Evolutionary conservation across 1,284 basidiomycete species (phyloP), one percentile per base, ranked within the genome.

Genomic region (Caloboletus inedulis): DNA sequence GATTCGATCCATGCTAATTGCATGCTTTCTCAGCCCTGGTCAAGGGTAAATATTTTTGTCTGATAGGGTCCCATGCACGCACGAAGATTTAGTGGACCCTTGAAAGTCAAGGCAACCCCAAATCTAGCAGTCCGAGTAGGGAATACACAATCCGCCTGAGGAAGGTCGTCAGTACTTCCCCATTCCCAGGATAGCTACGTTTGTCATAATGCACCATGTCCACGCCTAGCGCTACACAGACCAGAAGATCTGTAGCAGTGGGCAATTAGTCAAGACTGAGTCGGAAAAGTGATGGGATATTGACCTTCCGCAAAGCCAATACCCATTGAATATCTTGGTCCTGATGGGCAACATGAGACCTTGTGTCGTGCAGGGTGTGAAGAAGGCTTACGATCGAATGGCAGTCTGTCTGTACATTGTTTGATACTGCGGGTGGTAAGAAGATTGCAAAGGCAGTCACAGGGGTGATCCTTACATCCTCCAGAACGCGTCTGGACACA

Each of bases 61-160:
- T 27, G 39, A 50, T 13, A 43, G 19, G 23, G 25, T 16, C 14
- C 25, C n/a, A 44, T 29, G 16, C 21, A 70, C 81, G 47, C 59
- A 88, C 89, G 81, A 16, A 93, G 77, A 66, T 93, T 93, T 18
- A 94, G 62, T 9, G 90, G 89, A 0, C 91, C 91, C 16, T 72
- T 76, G 62, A 82, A 82, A 9, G 91, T 93, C 52, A 94, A 68
- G 4, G 91, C 91, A 14, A 94, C 86, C 1, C 91, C 91, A 64
- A 94, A 94, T 21, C 91, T 80, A 23, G 91, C 91, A 1, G 91
- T 93, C 51, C 89, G 78, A 4, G 91, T 94, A 25, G 91, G 91
- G 62, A 92, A 94, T 10, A 94, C 91, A 57, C 91, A 94, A 63
- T 94, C 91, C 1, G 89, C 89, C 88, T 91, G 54, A 43, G n/a